Evolutionary conservation across 1,284 basidiomycete genomes (phyloP), one percentile per base, ranked within the genome.

Genomic region (Crocinoboletus sp.): DNA sequence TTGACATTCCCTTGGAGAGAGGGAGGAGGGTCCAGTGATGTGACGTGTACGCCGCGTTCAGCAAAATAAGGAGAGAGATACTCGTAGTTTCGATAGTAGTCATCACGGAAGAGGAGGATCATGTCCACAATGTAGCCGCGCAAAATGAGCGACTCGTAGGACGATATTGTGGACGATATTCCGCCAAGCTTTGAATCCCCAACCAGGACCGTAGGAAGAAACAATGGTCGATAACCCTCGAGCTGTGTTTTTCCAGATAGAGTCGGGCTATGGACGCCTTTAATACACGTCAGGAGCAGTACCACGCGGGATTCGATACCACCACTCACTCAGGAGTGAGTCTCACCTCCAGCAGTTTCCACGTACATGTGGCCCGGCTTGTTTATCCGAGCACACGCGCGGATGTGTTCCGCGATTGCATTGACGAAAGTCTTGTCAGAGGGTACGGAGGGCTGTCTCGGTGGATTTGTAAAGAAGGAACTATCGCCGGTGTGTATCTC

Each of bases 231-330:
- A 57, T 92, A 94, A 24, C 79, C 78, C 42, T 94, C 90, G 12
- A 80, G 76, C 65, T 98, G 95, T 3, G 90, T 91, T 1, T 84
- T 82, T 0, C 94, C 94, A 1, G 85, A 85, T 2, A 94, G 72
- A 0, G 86, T 83, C 0, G 95, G 95, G 49, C 91, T 95, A 59
- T 98, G 94, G 2, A 97, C 90, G 35, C 94, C 94, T 94, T 59
- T 6, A 11, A 37, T 7, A 22, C 17, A 19, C 7, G 46, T 59
- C 41, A 51, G 42, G 15, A 38, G 41, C 6, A 7, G 15, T 13
- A 5, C 6, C 4, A 12, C 12, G 13, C 22, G 9, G 20, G 31
- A 31, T 5, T 6, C 25, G 12, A 27, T 9, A 23, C 20, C 13
- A 35, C 24, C 38, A 35, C 55, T 46, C 44, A 52, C 48, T 45